Evolutionary conservation across 495 filamentous ascomycete species (phyloP).

Genomic region (Xylaria longipes): DNA sequence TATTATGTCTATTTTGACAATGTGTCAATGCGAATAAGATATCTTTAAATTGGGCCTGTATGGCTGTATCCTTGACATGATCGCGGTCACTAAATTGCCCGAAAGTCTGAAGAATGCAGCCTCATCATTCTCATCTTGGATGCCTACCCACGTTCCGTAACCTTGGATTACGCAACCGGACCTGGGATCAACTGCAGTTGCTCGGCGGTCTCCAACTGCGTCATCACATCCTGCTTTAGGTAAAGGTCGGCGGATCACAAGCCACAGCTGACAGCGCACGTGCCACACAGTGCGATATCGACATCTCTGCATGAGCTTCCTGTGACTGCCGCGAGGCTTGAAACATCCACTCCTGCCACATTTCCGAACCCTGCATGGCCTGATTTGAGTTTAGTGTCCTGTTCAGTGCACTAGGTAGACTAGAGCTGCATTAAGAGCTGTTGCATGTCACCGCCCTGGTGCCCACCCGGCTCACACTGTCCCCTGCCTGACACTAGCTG

Average conservation of each 20-base stretch:
- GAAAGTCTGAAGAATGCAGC: background rate
- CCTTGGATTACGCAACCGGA: constrained; percentile 3
- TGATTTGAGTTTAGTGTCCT: constrained; percentile 22
- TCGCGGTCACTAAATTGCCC: background rate
- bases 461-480: constrained; percentile 8
- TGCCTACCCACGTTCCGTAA: background rate
- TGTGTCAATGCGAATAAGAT: background rate
- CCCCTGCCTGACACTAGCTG: background rate
- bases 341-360: constrained; percentile 17
- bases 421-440: background rate
- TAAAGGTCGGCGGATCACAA: constrained; percentile 21
- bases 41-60: background rate
- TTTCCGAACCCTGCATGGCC: background rate
- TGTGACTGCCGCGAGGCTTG: constrained; percentile 17
- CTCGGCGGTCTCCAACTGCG: constrained; percentile 21
- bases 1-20: background rate
- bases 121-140: background rate
- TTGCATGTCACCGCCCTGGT: constrained; percentile 17
- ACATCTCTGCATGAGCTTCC: constrained; percentile 1
- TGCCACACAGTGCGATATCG: background rate
- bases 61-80: background rate
- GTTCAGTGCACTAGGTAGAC: no score
- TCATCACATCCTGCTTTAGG: constrained; percentile 20
- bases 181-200: background rate
- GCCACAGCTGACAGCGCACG: constrained; percentile 17